These are phyloP conservation scores for Yamadazyma mexicana DNA, from an alignment of 1,139 yeast genomes.

Conservation along the genomic window DNA sequence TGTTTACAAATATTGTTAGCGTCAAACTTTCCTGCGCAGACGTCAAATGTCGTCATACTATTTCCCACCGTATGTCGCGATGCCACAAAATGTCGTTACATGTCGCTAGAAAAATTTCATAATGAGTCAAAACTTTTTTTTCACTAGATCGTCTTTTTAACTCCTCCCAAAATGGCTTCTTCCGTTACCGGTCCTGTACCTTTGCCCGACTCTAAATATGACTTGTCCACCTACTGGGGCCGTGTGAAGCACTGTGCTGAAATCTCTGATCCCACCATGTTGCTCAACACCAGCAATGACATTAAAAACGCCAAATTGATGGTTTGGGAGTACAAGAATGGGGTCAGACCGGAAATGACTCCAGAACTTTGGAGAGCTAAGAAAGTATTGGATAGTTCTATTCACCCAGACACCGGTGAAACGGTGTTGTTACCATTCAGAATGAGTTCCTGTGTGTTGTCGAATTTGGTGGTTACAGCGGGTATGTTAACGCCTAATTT, in stretches of 20 bases:
- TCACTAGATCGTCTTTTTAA: no score
- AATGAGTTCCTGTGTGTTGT: slow-evolving; percentile 93
- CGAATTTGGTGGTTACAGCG: slow-evolving; percentile 90
- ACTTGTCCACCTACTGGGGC: slow-evolving; percentile 83
- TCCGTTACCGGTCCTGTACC: slow-evolving; percentile 79
- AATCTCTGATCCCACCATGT: slow-evolving; percentile 89
- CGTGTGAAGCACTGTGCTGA: slow-evolving; percentile 92
- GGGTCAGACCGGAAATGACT: slow-evolving; percentile 60
- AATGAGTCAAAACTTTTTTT: background rate
- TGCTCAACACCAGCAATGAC: slow-evolving; percentile 66
- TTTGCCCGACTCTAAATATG: slow-evolving; percentile 77
- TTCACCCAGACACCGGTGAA: slow-evolving; percentile 95
- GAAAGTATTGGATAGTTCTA: slow-evolving; percentile 78
- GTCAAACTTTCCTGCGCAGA: background rate
- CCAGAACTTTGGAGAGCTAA: slow-evolving; percentile 91
- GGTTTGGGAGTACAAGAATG: slow-evolving; percentile 72
- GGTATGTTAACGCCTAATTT: slow-evolving; percentile 97
- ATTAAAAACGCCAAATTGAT: slow-evolving; percentile 63
- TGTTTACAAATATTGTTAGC: no score
- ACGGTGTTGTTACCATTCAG: slow-evolving; percentile 90
- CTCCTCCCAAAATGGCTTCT: slow-evolving; percentile 63
- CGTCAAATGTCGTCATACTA: no score
- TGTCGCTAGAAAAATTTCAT: no score
- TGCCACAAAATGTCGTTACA: background rate
- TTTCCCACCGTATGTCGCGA: no score